Conservation (phyloP, 306 rosid species). For the Begonia loranthoides region DNA sequence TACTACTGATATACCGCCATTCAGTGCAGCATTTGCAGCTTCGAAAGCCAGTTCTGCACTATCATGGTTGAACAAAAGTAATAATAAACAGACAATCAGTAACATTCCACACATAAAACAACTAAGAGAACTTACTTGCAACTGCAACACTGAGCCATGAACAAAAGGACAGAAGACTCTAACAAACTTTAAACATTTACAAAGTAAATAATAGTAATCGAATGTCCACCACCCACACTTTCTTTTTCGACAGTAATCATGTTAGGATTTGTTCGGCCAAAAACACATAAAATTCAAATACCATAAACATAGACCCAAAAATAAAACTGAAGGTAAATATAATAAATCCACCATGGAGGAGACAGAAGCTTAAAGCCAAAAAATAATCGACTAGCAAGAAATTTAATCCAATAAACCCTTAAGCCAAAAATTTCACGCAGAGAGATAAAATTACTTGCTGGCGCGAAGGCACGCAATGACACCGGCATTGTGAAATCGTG, state of each 20-base stretch:
- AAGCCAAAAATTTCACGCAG: not conserved
- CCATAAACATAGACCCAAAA: not conserved
- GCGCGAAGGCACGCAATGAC: constrained; percentile 93
- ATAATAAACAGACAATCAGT: constrained; percentile 8
- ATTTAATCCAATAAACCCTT: not conserved
- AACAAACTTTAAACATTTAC: no score
- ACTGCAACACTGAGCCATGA: not conserved
- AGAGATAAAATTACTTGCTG: constrained; percentile 32
- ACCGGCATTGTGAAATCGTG: constrained; percentile 43
- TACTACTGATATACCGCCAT: constrained; percentile 75
- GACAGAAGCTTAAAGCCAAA: not conserved
- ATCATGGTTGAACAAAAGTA: constrained; percentile 7
- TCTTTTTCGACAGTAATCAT: not conserved
- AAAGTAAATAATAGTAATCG: no score
- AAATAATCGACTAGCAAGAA: not conserved
- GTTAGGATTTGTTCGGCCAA: not conserved
- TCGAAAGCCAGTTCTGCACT: constrained; percentile 75
- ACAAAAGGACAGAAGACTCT: not conserved
- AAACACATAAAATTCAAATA: not conserved
- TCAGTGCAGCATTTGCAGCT: constrained; percentile 84
- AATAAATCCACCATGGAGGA: constrained; percentile 1
- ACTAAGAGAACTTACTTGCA: not conserved
- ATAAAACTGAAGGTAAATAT: not conserved
- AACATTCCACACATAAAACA: not conserved
- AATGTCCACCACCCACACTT: not conserved